Base-by-base conservation (phyloP, 176 grass and related monocot genomes). In the Alloteropsis semialata region DNA sequence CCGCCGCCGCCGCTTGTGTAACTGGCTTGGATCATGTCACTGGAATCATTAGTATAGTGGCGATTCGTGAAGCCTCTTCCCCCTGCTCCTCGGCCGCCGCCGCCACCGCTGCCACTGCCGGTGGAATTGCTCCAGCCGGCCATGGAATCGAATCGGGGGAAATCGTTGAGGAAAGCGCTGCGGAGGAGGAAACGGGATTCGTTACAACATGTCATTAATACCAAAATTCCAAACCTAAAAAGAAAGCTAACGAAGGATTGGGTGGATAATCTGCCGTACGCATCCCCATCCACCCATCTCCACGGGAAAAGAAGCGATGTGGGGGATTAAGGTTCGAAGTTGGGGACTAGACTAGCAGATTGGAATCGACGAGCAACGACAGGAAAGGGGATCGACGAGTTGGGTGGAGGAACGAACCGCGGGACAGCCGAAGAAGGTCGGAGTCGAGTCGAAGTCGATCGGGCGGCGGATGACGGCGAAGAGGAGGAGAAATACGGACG, bases 81-180 rank as follows among this genome's bases (percentile, higher is more conserved):
- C 11, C 84, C 78, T 16, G 65, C 53, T 14, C 67, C 77, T 25
- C 85, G 64, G 5, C 72, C 43, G 10, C 76, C 76, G 6, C 64
- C 65, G 37, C 54, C 10, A 8, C 65, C 60, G 27, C 15, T 12
- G 78, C 33, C 44, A 25, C 25, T 24, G 70, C 69, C 79, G 50
- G 62, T 82, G 65, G 65, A 63, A 77, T 63, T 60, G 6, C 22
- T 25, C 80, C 80, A 88, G 73, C 86, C 86, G 19, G 86, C 86
- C 86, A 88, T 88, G 43, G 48, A 81, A 54, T 21, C 45, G 21
- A 68, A 80, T 68, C 30, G 6, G 45, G 29, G 3, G 62, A 6
- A 55, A 28, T 39, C 16, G 33, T 28, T 11, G 21, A 9, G 2
- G 43, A 65, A 25, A 15, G 39, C 4, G 60, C 77, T 66, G 62